Percentiles rank a stretch among this genome's conserved stretches.
Conservation (phyloP, 1,284 basidiomycete genomes). For the Ganoderma multipileum region DNA sequence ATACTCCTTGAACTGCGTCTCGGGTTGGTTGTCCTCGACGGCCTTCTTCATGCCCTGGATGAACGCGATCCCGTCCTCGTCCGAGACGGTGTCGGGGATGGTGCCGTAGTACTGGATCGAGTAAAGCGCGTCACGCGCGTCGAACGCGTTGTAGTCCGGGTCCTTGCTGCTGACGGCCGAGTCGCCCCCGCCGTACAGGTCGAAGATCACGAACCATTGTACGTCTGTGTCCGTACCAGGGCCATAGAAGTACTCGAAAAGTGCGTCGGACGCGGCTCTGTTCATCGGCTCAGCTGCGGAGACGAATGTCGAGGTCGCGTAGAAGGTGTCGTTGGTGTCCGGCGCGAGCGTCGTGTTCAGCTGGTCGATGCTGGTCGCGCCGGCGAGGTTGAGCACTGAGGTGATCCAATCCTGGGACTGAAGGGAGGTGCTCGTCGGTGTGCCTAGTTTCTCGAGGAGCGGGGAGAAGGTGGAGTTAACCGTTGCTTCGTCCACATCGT, state of each 20-base stretch:
- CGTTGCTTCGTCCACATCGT: conserved; percentile 15
- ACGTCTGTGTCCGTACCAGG: conserved; percentile 6
- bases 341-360: conserved; percentile 16
- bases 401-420: conserved; percentile 19
- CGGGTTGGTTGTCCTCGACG: conserved; percentile 14
- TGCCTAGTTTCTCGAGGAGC: conserved; percentile 14
- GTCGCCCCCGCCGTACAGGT: conserved; percentile 15
- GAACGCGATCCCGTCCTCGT: conserved; percentile 19
- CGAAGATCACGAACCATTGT: conserved; percentile 15
- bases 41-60: conserved; percentile 22
- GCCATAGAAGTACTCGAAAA: conserved; percentile 19
- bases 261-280: conserved; percentile 11
- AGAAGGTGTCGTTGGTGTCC: conserved; percentile 16
- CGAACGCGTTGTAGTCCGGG: conserved; percentile 17
- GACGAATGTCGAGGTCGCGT: conserved; percentile 22
- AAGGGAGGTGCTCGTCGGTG: conserved; percentile 1
- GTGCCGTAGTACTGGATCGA: conserved; percentile 23
- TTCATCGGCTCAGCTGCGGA: conserved; percentile 9
- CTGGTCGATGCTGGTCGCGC: neutral
- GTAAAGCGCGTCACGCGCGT: conserved; percentile 20
- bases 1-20: conserved; percentile 17
- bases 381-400: conserved; percentile 17
- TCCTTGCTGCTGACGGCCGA: conserved; percentile 5
- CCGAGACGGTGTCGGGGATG: conserved; percentile 11
- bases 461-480: conserved; percentile 21